These are phyloP conservation scores for Xylaria scruposa DNA, from an alignment of 495 filamentous ascomycete genomes.

Conservation along the genomic window DNA sequence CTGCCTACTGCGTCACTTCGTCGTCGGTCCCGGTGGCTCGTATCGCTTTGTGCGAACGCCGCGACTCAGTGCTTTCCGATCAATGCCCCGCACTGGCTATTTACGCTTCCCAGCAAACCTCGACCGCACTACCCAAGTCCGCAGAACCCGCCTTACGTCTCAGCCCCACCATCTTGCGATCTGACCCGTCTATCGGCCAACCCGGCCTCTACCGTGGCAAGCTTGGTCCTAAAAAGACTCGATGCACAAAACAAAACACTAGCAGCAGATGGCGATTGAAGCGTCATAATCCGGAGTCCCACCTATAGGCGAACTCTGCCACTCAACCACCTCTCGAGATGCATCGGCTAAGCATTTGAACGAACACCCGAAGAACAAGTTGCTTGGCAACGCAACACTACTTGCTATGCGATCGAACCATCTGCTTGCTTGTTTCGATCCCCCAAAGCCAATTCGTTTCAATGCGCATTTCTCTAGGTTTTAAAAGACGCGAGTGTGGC, in stretches of 20 bases:
- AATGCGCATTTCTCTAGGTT: not conserved
- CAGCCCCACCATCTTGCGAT: constrained; percentile 34
- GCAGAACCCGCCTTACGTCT: constrained; percentile 28
- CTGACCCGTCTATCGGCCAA: constrained; percentile 23
- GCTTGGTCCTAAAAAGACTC: not conserved
- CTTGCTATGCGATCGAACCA: not conserved
- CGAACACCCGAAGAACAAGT: not conserved
- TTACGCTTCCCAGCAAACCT: constrained; percentile 2
- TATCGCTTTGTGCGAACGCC: constrained; percentile 6
- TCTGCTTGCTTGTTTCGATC: not conserved
- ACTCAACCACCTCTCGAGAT: not conserved
- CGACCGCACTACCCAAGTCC: constrained; percentile 9
- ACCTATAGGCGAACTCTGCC: not conserved
- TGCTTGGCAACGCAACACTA: not conserved
- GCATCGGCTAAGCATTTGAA: not conserved
- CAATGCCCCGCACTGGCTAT: constrained; percentile 35
- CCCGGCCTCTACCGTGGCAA: constrained; percentile 16
- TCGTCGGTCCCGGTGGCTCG: not conserved
- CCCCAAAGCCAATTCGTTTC: not conserved
- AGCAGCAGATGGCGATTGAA: not conserved
- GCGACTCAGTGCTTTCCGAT: constrained; percentile 16
- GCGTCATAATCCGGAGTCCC: not conserved
- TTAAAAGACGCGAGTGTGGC: constrained; percentile 1
- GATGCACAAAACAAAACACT: not conserved
- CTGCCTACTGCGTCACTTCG: not conserved